phyloP scores from a whole-genome alignment of 2,329 filamentous ascomycete genomes.

The Scytalidium lignicola region DNA sequence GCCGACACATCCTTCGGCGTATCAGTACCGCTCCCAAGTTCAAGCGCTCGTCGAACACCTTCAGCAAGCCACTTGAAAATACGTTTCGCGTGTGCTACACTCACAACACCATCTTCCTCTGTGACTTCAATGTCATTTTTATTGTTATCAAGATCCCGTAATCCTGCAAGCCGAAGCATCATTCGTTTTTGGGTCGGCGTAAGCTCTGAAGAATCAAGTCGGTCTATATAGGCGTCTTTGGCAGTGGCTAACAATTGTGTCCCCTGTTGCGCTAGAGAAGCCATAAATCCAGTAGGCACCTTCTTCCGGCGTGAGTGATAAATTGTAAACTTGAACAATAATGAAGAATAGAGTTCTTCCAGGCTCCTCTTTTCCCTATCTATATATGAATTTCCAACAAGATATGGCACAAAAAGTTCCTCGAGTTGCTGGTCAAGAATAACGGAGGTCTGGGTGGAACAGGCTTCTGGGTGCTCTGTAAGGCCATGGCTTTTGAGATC shows the following conservation, averaged over 20 bases:
- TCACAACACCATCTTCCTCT: conserved; percentile 82
- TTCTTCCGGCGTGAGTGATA: conserved; percentile 88
- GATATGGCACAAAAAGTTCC: conserved; percentile 69
- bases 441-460: conserved; percentile 76
- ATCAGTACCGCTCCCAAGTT: conserved; percentile 81
- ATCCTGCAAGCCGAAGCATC: conserved; percentile 81
- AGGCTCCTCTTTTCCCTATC: conserved; percentile 64
- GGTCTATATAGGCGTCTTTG: conserved; percentile 85
- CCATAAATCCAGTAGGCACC: conserved; percentile 86
- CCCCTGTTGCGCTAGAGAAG: conserved; percentile 81
- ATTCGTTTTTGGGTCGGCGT: conserved; percentile 85
- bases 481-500: conserved; percentile 91
- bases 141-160: conserved; percentile 68
- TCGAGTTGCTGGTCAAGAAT: conserved; percentile 71
- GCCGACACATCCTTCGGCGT: conserved; percentile 91
- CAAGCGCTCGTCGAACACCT: conserved; percentile 83
- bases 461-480: conserved; percentile 90
- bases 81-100: conserved; percentile 82
- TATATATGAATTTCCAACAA: conserved; percentile 65
- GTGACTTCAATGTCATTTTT: conserved; percentile 86
- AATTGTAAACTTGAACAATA: conserved; percentile 95
- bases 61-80: conserved; percentile 98
- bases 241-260: conserved; percentile 84
- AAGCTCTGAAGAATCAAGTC: conserved; percentile 82
- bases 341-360: conserved; percentile 80